These are phyloP conservation scores for Fusarium subtropicale DNA, from an alignment of 2,329 filamentous ascomycete genomes.

Conservation along the genomic window DNA sequence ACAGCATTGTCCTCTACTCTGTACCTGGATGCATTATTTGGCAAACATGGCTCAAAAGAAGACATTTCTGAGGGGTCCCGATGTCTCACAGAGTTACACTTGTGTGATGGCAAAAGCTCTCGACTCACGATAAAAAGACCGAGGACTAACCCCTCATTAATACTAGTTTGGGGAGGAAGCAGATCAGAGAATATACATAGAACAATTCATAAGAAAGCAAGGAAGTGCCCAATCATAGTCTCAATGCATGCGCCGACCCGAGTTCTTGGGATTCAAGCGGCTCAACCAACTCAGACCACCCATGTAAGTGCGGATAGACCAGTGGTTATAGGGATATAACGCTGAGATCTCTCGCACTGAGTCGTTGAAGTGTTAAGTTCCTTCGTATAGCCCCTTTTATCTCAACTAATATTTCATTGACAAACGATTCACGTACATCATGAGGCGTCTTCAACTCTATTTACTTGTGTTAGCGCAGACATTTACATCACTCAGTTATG, in stretches of 20 bases:
- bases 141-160: not conserved
- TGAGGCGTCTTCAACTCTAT: not conserved
- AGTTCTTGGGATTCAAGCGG: slow-evolving; percentile 1
- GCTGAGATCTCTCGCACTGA: not conserved
- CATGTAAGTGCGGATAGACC: not conserved
- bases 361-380: not conserved
- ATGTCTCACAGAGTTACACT: not conserved
- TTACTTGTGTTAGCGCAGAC: not conserved
- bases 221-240: not conserved
- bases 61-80: no score
- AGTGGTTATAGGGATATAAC: not conserved
- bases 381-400: not conserved
- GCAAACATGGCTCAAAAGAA: not conserved
- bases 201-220: not conserved
- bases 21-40: not conserved
- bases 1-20: not conserved
- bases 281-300: slow-evolving; percentile 3
- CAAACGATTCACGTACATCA: not conserved
- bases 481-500: not conserved
- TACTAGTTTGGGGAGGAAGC: not conserved
- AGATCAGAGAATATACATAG: not conserved
- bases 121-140: not conserved
- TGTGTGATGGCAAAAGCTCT: not conserved
- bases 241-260: not conserved
- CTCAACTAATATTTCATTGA: not conserved